Evolutionary conservation across 208 protist species (phyloP), one percentile per base, ranked within the genome.

Genomic region (Trypanosoma scelopori): DNA sequence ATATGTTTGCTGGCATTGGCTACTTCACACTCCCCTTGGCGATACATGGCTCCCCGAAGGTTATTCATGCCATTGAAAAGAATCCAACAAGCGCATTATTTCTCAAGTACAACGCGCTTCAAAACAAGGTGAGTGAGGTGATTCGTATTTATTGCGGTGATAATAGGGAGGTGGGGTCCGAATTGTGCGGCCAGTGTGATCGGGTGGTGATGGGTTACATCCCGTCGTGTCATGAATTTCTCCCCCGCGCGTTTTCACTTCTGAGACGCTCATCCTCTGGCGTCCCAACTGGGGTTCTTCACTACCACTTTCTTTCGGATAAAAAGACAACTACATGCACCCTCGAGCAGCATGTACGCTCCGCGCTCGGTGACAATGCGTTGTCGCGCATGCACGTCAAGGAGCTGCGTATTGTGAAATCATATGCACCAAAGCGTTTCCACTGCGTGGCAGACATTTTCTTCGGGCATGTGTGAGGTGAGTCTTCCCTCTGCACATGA

Each of bases 1-100:
- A 97, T 58, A 97, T 97, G 93, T 97, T 97, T 69, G 76, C 81
- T 15, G 93, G 93, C 7, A 96, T 97, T 45, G 93, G 93, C 12
- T 97, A 97, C 65, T 97, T 97, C 53, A 84, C 93, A 16, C 48
- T 97, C 18, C 93, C 93, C 0, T 62, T 97, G 15, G 87, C 91
- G 0, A 84, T 91, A 74, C 64, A 92, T 52, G 84, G 89, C 1
- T 41, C 50, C n/a, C 74, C 82, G 16, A 55, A 62, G 11, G 71
- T 72, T 12, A 63, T 97, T 35, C 76, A 93, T 65, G 87, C 89
- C 13, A 66, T 97, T 7, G 91, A 97, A 63, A 97, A 97, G 76
- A 97, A 97, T 65, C 71, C 79, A 0, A 79, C 84, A 51, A 93
- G 85, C 53, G 79, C 86, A 18, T 65, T 65, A 15, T 97, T 91